Evolutionary conservation across 1,139 yeast genomes (phyloP), one percentile per base, ranked within the genome.

Genomic region (Kodamaea ohmeri): DNA sequence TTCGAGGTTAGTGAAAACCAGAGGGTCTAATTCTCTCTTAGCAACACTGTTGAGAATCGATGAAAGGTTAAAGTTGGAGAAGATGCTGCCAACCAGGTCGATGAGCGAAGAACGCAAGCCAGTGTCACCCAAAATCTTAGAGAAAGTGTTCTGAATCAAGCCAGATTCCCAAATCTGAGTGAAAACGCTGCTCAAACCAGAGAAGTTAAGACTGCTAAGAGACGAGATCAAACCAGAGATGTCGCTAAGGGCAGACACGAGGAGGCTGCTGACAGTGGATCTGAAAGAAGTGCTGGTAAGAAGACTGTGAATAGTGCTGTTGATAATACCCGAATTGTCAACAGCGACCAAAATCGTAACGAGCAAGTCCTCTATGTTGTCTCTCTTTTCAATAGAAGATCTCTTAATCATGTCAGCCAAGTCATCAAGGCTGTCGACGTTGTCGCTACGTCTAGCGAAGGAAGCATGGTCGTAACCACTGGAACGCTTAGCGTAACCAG

Each of bases 361-460:
- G 20, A 62, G 50, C 43, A 64, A 59, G 38, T 63, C 66, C 43
- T 58, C 62, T 35, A 63, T 48, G 41, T 63, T 63, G 46, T 60
- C 65, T 52, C 69, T 61, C 45, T 52, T 62, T 34, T 16, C 26
- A 15, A 35, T 22, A 18, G 25, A 30, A 13, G 28, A 18, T 24
- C 27, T 35, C 32, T 21, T 26, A 20, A 34, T 26, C 34, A 31
- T 31, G 13, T 20, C 26, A 9, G 20, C 34, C 34, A 31, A 31
- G 7, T 31, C 34, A 11, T 16, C 26, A 18, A 20, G 3, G 34
- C 12, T 21, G 16, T 31, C 26, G 13, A 20, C 34, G 15, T 31
- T 31, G 34, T 31, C 34, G 15, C 26, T n/a, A 21, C 35, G 29
- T 28, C 34, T 33, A 7, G 25, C 37, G 20, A 35, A 21, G 6